These are phyloP conservation scores for Diplogelasinospora grovesii DNA, from an alignment of 495 filamentous ascomycete genomes.

Conservation along the genomic window DNA sequence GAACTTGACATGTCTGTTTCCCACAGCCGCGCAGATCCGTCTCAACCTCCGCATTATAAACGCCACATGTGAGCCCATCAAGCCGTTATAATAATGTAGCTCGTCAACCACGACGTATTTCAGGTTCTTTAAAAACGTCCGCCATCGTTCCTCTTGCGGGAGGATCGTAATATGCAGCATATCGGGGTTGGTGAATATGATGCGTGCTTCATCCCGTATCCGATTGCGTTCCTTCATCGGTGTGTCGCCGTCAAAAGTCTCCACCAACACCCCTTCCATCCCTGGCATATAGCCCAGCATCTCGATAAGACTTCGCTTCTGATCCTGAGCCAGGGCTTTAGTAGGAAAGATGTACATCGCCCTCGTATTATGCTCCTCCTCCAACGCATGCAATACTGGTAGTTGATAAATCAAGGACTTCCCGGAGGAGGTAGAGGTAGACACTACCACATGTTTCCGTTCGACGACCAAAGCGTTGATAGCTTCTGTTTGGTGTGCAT, in stretches of 20 bases:
- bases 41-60: constrained; percentile 90
- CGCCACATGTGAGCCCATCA: constrained; percentile 90
- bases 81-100: constrained; percentile 91
- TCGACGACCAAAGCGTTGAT: constrained; percentile 84
- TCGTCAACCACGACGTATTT: constrained; percentile 88
- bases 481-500: constrained; percentile 89
- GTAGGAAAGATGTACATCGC: constrained; percentile 99
- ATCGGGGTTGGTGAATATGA: constrained; percentile 98
- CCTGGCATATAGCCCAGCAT: constrained; percentile 72
- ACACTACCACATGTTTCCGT: constrained; percentile 82
- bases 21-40: constrained; percentile 83
- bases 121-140: constrained; percentile 80
- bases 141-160: constrained; percentile 85
- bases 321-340: constrained; percentile 94
- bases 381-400: constrained; percentile 82
- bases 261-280: constrained; percentile 69
- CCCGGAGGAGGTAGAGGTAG: constrained; percentile 91
- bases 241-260: constrained; percentile 96
- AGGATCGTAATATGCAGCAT: constrained; percentile 96
- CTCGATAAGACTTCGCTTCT: constrained; percentile 80
- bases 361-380: constrained; percentile 65
- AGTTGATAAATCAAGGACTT: constrained; percentile 97
- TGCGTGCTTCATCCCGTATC: constrained; percentile 81
- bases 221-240: constrained; percentile 67
- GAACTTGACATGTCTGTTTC: constrained; percentile 83